A percentile compares a stretch with the other conserved stretches of the same genome.
Conservation (phyloP, 371 early-diverging fungal genomes). For the Cokeromyces recurvatus region DNA sequence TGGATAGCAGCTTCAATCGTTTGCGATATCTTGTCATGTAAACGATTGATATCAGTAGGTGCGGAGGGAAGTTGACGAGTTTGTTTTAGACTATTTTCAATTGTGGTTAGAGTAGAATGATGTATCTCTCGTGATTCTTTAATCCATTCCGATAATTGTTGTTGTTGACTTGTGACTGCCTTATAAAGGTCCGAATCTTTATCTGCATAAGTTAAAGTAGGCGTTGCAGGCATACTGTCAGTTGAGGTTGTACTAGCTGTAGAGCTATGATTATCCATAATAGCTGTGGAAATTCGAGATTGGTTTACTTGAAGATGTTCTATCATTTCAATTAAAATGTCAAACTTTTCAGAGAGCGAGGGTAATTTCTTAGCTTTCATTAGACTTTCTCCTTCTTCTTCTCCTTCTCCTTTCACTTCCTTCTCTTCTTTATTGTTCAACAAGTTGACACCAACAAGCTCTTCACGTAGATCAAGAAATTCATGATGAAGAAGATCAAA, state of each 20-base stretch:
- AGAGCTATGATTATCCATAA: slow-evolving; percentile 1
- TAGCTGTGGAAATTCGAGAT: slow-evolving; percentile 14
- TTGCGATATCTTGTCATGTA: slow-evolving; percentile 13
- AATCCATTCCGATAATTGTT: slow-evolving; percentile 11
- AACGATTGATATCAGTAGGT: slow-evolving; percentile 3
- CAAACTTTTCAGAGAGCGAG: slow-evolving; percentile 31
- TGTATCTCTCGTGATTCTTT: slow-evolving; percentile 13
- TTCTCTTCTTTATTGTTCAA: too few relatives aligned
- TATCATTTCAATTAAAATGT: slow-evolving; percentile 34
- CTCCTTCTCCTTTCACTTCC: background rate
- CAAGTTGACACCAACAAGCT: slow-evolving; percentile 15
- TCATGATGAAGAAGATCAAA: slow-evolving; percentile 15
- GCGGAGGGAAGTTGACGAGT: slow-evolving; percentile 1
- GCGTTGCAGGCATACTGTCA: background rate
- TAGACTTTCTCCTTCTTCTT: background rate
- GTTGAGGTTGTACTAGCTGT: background rate
- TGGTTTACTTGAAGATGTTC: slow-evolving; percentile 35
- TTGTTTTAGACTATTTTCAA: slow-evolving; percentile 1
- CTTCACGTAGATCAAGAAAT: slow-evolving; percentile 18
- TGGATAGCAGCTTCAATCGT: slow-evolving; percentile 8
- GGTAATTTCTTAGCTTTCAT: slow-evolving; percentile 2
- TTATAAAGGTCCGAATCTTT: slow-evolving; percentile 6
- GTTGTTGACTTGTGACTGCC: slow-evolving; percentile 8
- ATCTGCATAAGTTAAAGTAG: background rate
- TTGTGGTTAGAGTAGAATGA: background rate